A percentile compares a stretch with the other conserved stretches of the same genome.
These are phyloP conservation scores for Pontederia paniculata DNA, from an alignment of 176 grass and related monocot species.

Conservation along the genomic window DNA sequence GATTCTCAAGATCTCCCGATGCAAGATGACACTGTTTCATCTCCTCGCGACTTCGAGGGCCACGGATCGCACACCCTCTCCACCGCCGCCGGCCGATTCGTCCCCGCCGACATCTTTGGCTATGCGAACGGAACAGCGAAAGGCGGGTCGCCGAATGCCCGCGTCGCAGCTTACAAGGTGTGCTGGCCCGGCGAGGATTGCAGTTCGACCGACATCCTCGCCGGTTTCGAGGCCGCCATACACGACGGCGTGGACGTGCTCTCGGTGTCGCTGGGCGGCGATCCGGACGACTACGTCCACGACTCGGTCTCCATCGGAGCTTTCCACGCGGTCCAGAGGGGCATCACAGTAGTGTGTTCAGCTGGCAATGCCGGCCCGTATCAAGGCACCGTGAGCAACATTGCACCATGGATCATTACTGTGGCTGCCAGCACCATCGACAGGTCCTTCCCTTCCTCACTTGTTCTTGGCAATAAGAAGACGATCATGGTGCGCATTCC, in stretches of 20 bases:
- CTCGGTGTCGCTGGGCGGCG: constrained; percentile 50
- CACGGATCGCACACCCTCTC: not conserved
- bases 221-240: constrained; percentile 55
- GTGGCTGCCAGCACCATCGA: constrained; percentile 65
- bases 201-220: constrained; percentile 45
- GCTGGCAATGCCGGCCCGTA: constrained; percentile 47
- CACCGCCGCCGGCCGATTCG: not conserved
- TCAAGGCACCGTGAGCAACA: constrained; percentile 30
- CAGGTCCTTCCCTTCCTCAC: constrained; percentile 38
- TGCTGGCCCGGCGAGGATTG: constrained; percentile 34
- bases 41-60: no score
- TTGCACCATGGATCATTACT: constrained; percentile 63
- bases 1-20: no score
- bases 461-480: constrained; percentile 35
- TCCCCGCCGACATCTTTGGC: not conserved
- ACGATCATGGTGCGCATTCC: constrained; percentile 10
- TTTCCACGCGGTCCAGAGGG: constrained; percentile 39
- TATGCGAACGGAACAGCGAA: constrained; percentile 4
- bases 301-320: constrained; percentile 40
- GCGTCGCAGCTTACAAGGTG: constrained; percentile 9
- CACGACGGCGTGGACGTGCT: constrained; percentile 56
- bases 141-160: not conserved
- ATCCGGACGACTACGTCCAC: not conserved
- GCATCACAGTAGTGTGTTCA: constrained; percentile 47
- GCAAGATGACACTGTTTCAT: no score